Conservation (phyloP, 2,329 filamentous ascomycete genomes). For the Stemphylium lycopersici region DNA sequence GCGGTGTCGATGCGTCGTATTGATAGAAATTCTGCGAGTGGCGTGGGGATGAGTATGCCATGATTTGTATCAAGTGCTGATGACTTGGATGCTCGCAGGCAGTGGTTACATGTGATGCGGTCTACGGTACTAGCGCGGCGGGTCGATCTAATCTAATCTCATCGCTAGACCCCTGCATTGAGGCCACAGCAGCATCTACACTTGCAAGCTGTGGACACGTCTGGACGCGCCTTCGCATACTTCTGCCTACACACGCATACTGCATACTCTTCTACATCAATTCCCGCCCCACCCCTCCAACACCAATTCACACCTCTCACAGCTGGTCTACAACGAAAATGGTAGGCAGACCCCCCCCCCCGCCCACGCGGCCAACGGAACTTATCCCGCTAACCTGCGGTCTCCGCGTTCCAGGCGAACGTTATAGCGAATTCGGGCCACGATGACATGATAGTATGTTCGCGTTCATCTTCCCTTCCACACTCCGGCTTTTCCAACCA, state of each 20-base stretch:
- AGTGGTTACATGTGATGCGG: constrained; percentile 13
- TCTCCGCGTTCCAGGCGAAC: constrained; percentile 63
- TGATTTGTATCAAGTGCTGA: constrained; percentile 14
- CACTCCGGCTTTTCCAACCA: not conserved
- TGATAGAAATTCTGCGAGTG: constrained; percentile 48
- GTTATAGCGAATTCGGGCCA: constrained; percentile 86
- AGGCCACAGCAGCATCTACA: constrained; percentile 41
- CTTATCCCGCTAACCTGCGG: constrained; percentile 39
- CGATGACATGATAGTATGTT: constrained; percentile 99
- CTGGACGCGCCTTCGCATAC: constrained; percentile 14
- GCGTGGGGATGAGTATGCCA: constrained; percentile 49
- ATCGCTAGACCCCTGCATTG: constrained; percentile 40
- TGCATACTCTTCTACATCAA: not conserved
- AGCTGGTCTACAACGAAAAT: constrained; percentile 28
- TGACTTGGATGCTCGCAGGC: not conserved
- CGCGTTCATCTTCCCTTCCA: not conserved
- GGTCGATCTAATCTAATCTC: constrained; percentile 41
- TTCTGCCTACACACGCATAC: constrained; percentile 16
- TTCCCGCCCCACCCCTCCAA: not conserved
- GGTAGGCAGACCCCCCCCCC: constrained; percentile 26
- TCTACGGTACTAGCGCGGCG: constrained; percentile 11
- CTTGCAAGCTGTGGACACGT: constrained; percentile 32
- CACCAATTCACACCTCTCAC: not conserved
- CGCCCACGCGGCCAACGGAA: constrained; percentile 26
- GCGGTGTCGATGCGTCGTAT: constrained; percentile 54